phyloP scores from a whole-genome alignment of 352 stramenopile species.

The Chrysophaeum taylorii region DNA sequence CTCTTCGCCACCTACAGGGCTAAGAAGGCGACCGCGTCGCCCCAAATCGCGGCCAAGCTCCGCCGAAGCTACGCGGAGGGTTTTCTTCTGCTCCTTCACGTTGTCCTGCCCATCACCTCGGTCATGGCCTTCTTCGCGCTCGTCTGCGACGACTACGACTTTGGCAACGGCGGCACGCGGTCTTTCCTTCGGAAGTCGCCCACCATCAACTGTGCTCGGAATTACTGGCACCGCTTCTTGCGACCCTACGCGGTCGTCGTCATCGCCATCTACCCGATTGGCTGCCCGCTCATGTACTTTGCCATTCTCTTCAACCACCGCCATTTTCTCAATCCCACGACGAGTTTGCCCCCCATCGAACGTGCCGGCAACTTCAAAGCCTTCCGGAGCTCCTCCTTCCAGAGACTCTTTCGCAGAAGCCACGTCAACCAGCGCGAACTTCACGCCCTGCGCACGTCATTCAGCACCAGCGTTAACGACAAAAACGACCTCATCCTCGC shows the following conservation, averaged over 20 bases:
- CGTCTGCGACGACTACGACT: neutral
- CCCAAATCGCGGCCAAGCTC: neutral
- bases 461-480: no score
- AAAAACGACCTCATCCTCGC: no score
- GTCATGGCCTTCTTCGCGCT: neutral
- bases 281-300: neutral
- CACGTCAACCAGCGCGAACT: no score
- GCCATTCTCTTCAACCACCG: neutral
- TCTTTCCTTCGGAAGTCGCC: neutral
- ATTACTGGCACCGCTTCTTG: neutral
- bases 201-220: neutral
- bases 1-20: neutral
- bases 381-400: no score
- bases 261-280: neutral
- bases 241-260: neutral
- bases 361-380: no score
- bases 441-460: no score
- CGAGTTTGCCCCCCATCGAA: no score
- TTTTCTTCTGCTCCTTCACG: neutral
- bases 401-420: no score
- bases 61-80: neutral
- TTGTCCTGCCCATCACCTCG: neutral
- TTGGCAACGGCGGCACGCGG: neutral
- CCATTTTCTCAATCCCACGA: neutral
- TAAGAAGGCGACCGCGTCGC: neutral